These are phyloP conservation scores for Botrytis hyacinthi DNA, from an alignment of 2,329 filamentous ascomycete genomes.

Conservation along the genomic window DNA sequence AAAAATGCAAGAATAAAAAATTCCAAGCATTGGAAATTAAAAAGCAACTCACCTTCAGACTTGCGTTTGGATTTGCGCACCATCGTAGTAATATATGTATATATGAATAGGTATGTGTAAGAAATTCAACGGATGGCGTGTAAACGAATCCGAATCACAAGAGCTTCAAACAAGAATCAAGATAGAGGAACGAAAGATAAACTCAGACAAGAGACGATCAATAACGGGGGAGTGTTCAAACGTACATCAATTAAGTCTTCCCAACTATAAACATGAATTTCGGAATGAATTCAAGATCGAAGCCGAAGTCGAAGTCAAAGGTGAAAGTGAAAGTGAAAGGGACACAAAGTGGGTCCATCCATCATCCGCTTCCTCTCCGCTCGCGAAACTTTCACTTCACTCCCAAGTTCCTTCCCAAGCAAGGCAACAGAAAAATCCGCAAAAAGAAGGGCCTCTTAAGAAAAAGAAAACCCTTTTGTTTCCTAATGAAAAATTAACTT, in stretches of 20 bases:
- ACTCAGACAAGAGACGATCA: background rate
- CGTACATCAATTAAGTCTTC: background rate
- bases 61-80: conserved; percentile 7
- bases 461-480: too few species aligned
- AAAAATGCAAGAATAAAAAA: background rate
- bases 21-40: background rate
- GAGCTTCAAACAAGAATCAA: background rate
- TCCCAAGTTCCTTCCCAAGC: too few species aligned
- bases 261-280: background rate
- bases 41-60: conserved; percentile 6
- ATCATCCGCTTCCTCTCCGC: background rate
- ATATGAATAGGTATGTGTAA: too few species aligned
- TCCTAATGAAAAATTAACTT: background rate
- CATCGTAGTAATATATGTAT: background rate
- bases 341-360: background rate
- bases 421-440: background rate
- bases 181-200: background rate
- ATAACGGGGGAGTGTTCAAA: background rate
- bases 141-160: background rate
- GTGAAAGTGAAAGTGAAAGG: background rate
- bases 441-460: background rate
- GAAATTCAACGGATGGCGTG: background rate
- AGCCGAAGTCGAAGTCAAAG: background rate
- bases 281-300: background rate
- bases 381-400: background rate